phyloP scores from a whole-genome alignment of 371 early-diverging fungal species.

The Gilbertella persicaria region DNA sequence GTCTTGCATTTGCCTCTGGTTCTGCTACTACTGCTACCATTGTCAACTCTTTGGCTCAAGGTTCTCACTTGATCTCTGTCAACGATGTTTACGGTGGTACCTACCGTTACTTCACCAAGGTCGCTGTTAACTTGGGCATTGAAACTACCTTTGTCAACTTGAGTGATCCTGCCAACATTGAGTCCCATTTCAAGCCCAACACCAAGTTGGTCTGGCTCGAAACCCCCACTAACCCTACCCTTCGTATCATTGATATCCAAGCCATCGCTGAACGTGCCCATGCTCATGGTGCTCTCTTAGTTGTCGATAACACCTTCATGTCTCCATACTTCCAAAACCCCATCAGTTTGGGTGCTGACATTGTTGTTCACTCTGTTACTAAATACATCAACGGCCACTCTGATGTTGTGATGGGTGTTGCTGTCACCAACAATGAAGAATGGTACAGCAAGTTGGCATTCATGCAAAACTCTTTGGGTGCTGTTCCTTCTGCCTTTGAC shows the following conservation, averaged over 20 bases:
- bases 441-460: slow-evolving; percentile 80
- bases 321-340: slow-evolving; percentile 96
- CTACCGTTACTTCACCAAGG: slow-evolving; percentile 95
- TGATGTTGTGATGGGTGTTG: slow-evolving; percentile 97
- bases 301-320: slow-evolving; percentile 99
- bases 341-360: slow-evolving; percentile 89
- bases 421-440: slow-evolving; percentile 76
- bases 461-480: slow-evolving; percentile 95
- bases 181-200: slow-evolving; percentile 67
- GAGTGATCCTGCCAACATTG: slow-evolving; percentile 71
- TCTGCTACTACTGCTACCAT: slow-evolving; percentile 92
- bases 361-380: slow-evolving; percentile 97
- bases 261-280: slow-evolving; percentile 86
- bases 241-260: slow-evolving; percentile 90
- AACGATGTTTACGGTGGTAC: slow-evolving; percentile 98
- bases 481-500: slow-evolving; percentile 97
- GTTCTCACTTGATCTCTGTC: slow-evolving; percentile 88
- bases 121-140: slow-evolving; percentile 71
- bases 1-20: slow-evolving; percentile 94
- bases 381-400: slow-evolving; percentile 99
- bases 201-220: slow-evolving; percentile 94
- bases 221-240: slow-evolving; percentile 96
- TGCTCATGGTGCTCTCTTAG: slow-evolving; percentile 74
- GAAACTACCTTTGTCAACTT: slow-evolving; percentile 91
- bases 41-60: slow-evolving; percentile 68